Conservation (phyloP, 371 early-diverging fungal species). For the Mucor irregularis region DNA sequence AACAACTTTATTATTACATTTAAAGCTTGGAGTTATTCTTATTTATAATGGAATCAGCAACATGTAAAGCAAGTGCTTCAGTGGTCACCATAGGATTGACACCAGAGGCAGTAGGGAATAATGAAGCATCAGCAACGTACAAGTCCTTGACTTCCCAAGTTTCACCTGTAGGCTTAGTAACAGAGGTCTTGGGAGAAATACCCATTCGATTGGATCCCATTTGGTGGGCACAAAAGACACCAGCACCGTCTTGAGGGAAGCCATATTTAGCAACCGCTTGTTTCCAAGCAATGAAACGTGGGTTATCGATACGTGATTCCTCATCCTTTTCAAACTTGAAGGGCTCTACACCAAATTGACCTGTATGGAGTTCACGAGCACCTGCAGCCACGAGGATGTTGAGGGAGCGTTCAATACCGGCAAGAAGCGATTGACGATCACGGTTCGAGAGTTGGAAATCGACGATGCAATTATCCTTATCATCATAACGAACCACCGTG, state of each 20-base stretch:
- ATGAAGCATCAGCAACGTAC: conserved; percentile 72
- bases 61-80: conserved; percentile 42
- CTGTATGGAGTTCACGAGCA: conserved; percentile 62
- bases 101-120: conserved; percentile 74
- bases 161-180: conserved; percentile 70
- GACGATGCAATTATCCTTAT: conserved; percentile 27
- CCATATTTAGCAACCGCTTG: conserved; percentile 27
- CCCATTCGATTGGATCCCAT: conserved; percentile 78
- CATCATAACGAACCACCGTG: conserved; percentile 34
- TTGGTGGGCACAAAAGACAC: conserved; percentile 60
- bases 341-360: conserved; percentile 49
- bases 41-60: conserved; percentile 28
- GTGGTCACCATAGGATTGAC: conserved; percentile 79
- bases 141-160: conserved; percentile 75
- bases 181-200: conserved; percentile 53
- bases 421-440: conserved; percentile 53
- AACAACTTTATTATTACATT: background rate
- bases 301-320: conserved; percentile 39
- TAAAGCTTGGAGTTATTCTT: conserved; percentile 20
- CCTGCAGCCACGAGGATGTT: conserved; percentile 66
- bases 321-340: conserved; percentile 38
- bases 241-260: conserved; percentile 29
- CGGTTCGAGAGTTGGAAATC: conserved; percentile 55
- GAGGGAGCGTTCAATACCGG: conserved; percentile 52
- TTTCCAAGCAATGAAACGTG: conserved; percentile 39